Evolutionary conservation across 768 basidiomycete genomes (phyloP), one percentile per base, ranked within the genome.

Genomic region (Crassisporium funariophilum): DNA sequence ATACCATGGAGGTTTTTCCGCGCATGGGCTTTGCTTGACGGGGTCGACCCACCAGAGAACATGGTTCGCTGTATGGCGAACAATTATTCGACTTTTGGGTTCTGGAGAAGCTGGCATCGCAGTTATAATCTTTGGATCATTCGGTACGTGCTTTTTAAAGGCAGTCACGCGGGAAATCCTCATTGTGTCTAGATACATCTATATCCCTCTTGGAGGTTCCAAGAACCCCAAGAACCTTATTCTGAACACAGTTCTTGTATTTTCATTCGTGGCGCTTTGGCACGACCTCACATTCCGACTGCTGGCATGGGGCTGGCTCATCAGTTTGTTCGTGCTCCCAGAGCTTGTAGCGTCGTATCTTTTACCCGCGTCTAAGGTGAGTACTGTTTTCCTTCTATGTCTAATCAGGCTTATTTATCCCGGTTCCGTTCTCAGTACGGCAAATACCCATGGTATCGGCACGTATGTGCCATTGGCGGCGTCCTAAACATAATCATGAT

Each of bases 41-140:
- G 90, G 0, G 78, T 98, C 24, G 91, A 97, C 57, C 88, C 93
- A 0, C 97, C 95, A 0, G 97, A 99, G 66, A 99, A 99, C 66
- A 97, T 98, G 97, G 79, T 99, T 10, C 81, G 97, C n/a, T 98
- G 97, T 60, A 88, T 98, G 84, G 89, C 84, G 16, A 99, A 98
- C 65, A 98, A 98, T 64, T 98, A 98, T 62, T 97, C 95, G 1
- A 80, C 84, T 0, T 64, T 86, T 8, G 93, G 93, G 0, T 98
- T 99, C 67, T 98, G 97, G 97, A 70, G 93, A 52, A 86, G 86
- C 53, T 98, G 95, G 97, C 95, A 98, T 63, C 76, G 97, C 6
- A 91, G 88, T 52, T 98, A 94, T 67, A 99, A 98, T 60, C 77
- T 97, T 11, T 98, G 95, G 97, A 74, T 95, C 36, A 82, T 93